These are phyloP conservation scores for Hemileia vastatrix DNA, from an alignment of 1,284 basidiomycete species.

Conservation along the genomic window DNA sequence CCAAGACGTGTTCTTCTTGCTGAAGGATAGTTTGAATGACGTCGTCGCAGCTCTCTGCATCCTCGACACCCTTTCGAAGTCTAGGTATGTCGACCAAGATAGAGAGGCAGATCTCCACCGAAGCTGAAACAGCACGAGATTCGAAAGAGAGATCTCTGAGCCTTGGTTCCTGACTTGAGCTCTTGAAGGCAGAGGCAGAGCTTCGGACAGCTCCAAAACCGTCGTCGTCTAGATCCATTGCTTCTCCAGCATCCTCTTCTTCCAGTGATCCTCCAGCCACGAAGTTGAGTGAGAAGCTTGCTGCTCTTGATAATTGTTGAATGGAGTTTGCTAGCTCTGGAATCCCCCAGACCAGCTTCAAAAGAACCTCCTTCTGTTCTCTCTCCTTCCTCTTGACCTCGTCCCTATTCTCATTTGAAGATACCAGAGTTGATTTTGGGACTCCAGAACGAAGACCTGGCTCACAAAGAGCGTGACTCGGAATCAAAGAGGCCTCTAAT, in stretches of 20 bases:
- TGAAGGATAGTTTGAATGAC: not conserved
- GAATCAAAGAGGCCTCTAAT: not conserved
- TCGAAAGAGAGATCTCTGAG: not conserved
- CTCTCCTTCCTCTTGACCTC: too few relatives aligned
- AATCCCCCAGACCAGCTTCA: not conserved
- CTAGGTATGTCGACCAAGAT: constrained; percentile 1
- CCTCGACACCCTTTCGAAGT: not conserved
- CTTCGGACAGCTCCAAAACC: not conserved
- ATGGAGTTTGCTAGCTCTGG: not conserved
- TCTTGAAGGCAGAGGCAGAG: not conserved
- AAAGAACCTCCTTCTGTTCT: not conserved
- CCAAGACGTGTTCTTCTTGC: not conserved
- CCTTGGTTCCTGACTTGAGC: not conserved
- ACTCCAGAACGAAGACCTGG: not conserved
- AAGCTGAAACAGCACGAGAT: not conserved
- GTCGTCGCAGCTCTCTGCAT: not conserved
- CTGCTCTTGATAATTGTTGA: not conserved
- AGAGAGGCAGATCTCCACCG: constrained; percentile 4
- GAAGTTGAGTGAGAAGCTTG: not conserved
- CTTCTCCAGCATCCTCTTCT: not conserved
- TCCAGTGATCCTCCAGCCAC: not conserved
- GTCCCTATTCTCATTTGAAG: too few relatives aligned
- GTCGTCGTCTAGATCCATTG: not conserved
- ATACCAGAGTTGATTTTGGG: too few relatives aligned
- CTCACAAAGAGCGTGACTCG: not conserved